These are phyloP conservation scores for Zygotorulaspora danielsina DNA, from an alignment of 805 yeast species.

Conservation along the genomic window DNA sequence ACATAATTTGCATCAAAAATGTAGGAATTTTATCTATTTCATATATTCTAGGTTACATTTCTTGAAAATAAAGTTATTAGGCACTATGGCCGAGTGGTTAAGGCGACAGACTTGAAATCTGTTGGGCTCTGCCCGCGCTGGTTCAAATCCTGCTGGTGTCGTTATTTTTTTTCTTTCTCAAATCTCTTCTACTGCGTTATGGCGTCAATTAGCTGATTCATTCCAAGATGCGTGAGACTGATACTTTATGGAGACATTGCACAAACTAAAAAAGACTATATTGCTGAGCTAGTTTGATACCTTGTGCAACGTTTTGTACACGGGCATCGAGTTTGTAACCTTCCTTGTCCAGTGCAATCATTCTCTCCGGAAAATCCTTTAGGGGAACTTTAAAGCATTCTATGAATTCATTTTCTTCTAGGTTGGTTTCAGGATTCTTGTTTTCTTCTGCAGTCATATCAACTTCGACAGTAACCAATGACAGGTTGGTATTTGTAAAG, in stretches of 20 bases:
- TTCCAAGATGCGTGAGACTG: no score
- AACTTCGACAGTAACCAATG: slow-evolving; percentile 70
- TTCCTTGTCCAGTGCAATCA: slow-evolving; percentile 49
- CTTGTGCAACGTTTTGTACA: slow-evolving; percentile 80
- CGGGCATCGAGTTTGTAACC: slow-evolving; percentile 85
- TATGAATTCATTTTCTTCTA: slow-evolving; percentile 90
- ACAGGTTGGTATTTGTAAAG: slow-evolving; percentile 82
- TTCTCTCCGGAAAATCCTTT: slow-evolving; percentile 48
- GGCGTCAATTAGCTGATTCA: no score
- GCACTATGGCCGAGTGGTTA: slow-evolving; percentile 47
- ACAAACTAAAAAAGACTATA: slow-evolving; percentile 16
- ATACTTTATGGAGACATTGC: not conserved
- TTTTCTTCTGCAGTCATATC: slow-evolving; percentile 68
- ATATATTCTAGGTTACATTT: not conserved
- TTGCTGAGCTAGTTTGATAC: slow-evolving; percentile 55
- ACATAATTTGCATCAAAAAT: no score
- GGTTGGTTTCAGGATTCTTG: slow-evolving; percentile 59
- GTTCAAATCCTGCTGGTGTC: slow-evolving; percentile 48
- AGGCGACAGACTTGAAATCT: slow-evolving; percentile 48
- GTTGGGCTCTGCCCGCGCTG: slow-evolving; percentile 49
- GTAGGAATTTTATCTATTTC: no score
- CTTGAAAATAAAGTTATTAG: slow-evolving; percentile 12
- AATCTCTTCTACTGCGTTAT: not conserved
- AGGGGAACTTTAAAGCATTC: slow-evolving; percentile 79
- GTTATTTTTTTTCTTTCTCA: slow-evolving; percentile 25